These are phyloP conservation scores for Candida dubliniensis DNA, from an alignment of 1,139 yeast genomes.

Conservation along the genomic window DNA sequence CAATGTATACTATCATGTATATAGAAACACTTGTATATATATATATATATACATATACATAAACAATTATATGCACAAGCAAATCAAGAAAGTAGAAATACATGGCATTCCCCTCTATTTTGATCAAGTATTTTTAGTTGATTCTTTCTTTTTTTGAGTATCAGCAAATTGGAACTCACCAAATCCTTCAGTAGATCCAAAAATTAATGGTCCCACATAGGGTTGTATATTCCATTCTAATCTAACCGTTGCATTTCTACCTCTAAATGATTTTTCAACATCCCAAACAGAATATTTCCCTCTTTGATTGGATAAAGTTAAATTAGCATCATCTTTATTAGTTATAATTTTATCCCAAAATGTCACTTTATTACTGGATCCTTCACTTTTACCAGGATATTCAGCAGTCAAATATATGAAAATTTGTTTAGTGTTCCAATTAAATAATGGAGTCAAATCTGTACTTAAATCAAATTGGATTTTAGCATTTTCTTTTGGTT, in stretches of 20 bases:
- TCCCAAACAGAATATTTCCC: conserved; percentile 91
- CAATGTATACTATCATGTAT: neutral
- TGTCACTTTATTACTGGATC: conserved; percentile 65
- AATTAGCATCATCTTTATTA: conserved; percentile 54
- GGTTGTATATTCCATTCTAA: conserved; percentile 96
- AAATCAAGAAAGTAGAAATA: too few relatives aligned
- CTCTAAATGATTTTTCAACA: conserved; percentile 63
- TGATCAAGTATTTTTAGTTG: too few relatives aligned
- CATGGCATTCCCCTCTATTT: too few relatives aligned
- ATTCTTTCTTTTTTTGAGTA: conserved; percentile 16
- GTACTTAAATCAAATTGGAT: conserved; percentile 70
- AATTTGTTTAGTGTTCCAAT: conserved; percentile 96
- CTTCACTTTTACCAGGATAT: conserved; percentile 62
- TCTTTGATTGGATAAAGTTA: conserved; percentile 52
- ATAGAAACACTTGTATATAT: neutral
- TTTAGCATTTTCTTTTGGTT: conserved; percentile 78
- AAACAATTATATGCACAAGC: neutral
- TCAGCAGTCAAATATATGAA: conserved; percentile 89
- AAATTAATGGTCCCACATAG: conserved; percentile 74
- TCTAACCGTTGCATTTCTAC: conserved; percentile 66
- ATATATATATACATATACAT: neutral
- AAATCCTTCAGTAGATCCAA: conserved; percentile 53
- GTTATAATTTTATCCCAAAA: conserved; percentile 88
- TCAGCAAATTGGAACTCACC: conserved; percentile 32
- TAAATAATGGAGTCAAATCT: conserved; percentile 71